A percentile compares a stretch with the other conserved stretches of the same genome.
These are phyloP conservation scores for Cyanodermella asteris DNA, from an alignment of 2,329 filamentous ascomycete species.

Conservation along the genomic window DNA sequence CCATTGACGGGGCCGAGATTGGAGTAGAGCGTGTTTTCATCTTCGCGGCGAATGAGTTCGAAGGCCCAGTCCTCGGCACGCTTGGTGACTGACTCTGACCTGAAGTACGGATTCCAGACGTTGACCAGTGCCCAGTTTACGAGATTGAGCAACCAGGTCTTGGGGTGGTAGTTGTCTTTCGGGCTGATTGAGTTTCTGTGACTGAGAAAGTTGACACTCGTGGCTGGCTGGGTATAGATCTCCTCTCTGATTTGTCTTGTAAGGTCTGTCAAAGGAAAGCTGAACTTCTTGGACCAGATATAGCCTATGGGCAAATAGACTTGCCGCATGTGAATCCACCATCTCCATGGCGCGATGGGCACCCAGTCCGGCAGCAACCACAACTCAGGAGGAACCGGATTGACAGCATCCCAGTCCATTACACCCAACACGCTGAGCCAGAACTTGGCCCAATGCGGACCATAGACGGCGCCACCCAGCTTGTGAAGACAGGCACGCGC, in stretches of 20 bases:
- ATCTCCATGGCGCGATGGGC: constrained; percentile 74
- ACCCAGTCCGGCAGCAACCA: constrained; percentile 88
- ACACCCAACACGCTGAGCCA: constrained; percentile 76
- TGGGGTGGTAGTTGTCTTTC: constrained; percentile 80
- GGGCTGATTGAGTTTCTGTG: constrained; percentile 66
- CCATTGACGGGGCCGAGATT: constrained; percentile 75
- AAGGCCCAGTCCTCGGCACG: constrained; percentile 63
- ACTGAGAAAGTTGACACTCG: constrained; percentile 51
- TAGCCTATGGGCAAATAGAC: constrained; percentile 90
- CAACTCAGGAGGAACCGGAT: constrained; percentile 78
- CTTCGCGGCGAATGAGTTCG: constrained; percentile 71
- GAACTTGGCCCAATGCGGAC: constrained; percentile 93
- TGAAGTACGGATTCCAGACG: constrained; percentile 59
- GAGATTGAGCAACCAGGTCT: constrained; percentile 59
- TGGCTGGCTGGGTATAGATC: constrained; percentile 58
- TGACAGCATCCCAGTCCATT: constrained; percentile 76
- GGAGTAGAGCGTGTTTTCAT: constrained; percentile 75
- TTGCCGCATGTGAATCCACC: constrained; percentile 97
- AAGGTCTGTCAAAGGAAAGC: constrained; percentile 51
- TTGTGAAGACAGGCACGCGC: constrained; percentile 64
- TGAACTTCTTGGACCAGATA: constrained; percentile 66
- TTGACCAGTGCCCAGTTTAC: constrained; percentile 60
- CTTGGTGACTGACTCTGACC: constrained; percentile 41
- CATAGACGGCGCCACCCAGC: constrained; percentile 62
- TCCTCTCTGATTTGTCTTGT: constrained; percentile 56